Percentiles rank a stretch among this genome's conserved stretches.
Evolutionary conservation across 1,139 yeast genomes (phyloP).

Genomic region (Cylindricascospora bacillispora): DNA sequence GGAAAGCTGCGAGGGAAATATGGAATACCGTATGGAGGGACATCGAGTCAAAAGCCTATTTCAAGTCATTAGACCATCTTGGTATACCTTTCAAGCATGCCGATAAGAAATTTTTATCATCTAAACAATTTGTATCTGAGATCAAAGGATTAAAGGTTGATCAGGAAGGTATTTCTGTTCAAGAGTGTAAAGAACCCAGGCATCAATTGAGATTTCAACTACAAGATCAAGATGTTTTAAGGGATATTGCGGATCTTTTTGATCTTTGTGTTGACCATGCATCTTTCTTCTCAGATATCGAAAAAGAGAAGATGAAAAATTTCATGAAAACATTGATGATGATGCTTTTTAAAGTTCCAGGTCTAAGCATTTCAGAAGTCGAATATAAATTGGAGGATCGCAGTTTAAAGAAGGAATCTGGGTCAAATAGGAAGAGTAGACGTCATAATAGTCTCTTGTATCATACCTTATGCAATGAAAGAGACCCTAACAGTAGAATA

Average conservation of each 20-base stretch:
- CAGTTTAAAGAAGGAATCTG: not conserved
- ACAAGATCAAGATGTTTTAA: conserved; percentile 52
- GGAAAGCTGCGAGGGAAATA: conserved; percentile 93
- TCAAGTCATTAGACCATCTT: conserved; percentile 81
- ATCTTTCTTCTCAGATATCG: conserved; percentile 29
- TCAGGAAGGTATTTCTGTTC: conserved; percentile 59
- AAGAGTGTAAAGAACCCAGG: conserved; percentile 50
- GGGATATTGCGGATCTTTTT: conserved; percentile 55
- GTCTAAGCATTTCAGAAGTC: not conserved
- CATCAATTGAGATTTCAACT: conserved; percentile 61
- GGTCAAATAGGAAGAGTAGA: conserved; percentile 14
- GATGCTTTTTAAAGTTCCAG: not conserved
- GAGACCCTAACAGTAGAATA: not conserved
- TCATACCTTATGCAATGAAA: not conserved
- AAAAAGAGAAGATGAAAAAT: conserved; percentile 8
- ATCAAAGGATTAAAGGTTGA: conserved; percentile 82
- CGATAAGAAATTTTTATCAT: conserved; percentile 77
- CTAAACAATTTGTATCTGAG: conserved; percentile 78
- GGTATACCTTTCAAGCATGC: conserved; percentile 92
- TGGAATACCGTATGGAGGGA: conserved; percentile 99
- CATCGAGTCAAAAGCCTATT: conserved; percentile 84
- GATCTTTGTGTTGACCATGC: conserved; percentile 57
- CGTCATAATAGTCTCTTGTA: not conserved
- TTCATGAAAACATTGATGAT: not conserved
- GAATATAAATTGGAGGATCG: not conserved